Evolutionary conservation across 2,329 filamentous ascomycete genomes (phyloP).

Genomic region (Trichoderma lentiforme): DNA sequence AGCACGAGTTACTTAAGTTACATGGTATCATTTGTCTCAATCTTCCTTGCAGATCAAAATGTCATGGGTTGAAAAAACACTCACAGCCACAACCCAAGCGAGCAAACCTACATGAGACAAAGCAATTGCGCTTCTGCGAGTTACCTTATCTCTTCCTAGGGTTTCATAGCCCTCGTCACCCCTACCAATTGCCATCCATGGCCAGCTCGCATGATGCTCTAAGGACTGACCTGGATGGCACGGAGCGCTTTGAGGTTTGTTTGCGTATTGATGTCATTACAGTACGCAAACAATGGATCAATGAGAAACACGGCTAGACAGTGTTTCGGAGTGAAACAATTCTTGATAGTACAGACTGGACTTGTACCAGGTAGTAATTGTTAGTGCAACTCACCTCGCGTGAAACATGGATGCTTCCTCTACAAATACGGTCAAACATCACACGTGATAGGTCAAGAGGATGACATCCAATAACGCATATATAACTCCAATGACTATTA

Average conservation of each 20-base stretch:
- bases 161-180: background rate
- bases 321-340: background rate
- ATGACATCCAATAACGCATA: background rate
- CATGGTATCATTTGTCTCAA: background rate
- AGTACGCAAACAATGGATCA: background rate
- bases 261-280: background rate
- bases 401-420: background rate
- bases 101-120: background rate
- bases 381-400: background rate
- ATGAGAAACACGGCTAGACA: background rate
- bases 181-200: background rate
- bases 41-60: background rate
- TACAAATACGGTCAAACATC: background rate
- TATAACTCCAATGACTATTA: background rate
- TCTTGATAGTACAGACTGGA: background rate
- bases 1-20: background rate
- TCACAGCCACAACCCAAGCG: background rate
- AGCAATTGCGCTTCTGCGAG: background rate
- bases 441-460: background rate
- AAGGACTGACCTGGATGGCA: background rate
- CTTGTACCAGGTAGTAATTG: background rate
- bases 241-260: background rate
- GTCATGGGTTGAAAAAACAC: background rate
- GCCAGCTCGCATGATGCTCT: background rate
- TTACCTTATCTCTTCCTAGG: background rate